These are phyloP conservation scores for Carex myosuroides DNA, from an alignment of 176 grass and related monocot genomes.

Conservation along the genomic window DNA sequence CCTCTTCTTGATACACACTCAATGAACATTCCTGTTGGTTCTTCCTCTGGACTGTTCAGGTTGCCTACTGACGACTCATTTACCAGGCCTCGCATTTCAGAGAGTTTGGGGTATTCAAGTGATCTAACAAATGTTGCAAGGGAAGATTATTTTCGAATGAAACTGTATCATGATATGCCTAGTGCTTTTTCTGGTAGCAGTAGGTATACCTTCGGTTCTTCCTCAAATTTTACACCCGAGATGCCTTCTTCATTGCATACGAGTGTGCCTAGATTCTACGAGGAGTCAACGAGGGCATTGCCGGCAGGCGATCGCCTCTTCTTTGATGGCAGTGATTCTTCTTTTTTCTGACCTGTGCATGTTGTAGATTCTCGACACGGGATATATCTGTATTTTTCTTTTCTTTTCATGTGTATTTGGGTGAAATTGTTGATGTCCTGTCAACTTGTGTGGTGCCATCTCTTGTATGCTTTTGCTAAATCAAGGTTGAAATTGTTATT, in stretches of 20 bases:
- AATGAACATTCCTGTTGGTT: conserved; percentile 38
- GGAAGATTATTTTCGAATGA: conserved; percentile 12
- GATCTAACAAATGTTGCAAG: conserved; percentile 18
- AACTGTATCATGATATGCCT: conserved; percentile 26
- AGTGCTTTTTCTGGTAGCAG: conserved; percentile 18
- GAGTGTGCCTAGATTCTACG: conserved; percentile 7
- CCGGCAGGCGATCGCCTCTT: conserved; percentile 31
- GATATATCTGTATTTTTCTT: neutral
- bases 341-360: conserved; percentile 27
- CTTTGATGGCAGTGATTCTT: conserved; percentile 39
- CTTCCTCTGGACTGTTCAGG: conserved; percentile 53
- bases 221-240: conserved; percentile 12
- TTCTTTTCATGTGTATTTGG: conserved; percentile 17
- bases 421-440: conserved; percentile 4
- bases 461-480: conserved; percentile 6
- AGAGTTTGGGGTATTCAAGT: conserved; percentile 22
- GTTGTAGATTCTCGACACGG: conserved; percentile 21
- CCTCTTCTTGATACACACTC: conserved; percentile 3
- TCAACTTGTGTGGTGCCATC: neutral
- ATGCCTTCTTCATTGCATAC: conserved; percentile 4
- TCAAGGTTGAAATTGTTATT: neutral
- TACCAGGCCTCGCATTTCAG: conserved; percentile 13
- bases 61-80: conserved; percentile 62
- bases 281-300: conserved; percentile 13
- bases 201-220: conserved; percentile 19